Evolutionary conservation across 768 basidiomycete species (phyloP).

Genomic region (Tremella mesenterica): DNA sequence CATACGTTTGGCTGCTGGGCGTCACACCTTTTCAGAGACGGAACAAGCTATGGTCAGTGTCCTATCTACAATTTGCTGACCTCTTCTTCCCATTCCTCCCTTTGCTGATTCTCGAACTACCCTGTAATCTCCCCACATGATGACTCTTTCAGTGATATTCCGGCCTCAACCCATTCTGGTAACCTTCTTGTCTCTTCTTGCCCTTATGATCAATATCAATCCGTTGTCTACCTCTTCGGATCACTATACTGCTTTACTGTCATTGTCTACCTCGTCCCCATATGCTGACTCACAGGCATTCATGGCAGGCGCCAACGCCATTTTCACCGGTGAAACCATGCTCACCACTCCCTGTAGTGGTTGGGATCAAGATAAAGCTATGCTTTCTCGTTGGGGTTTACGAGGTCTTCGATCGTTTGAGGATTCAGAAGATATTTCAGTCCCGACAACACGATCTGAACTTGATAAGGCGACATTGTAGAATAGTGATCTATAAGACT

Average conservation of each 20-base stretch:
- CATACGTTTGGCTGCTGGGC: slow-evolving; percentile 87
- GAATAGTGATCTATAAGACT: not conserved
- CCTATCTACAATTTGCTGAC: not conserved
- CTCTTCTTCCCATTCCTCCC: not conserved
- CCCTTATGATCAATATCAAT: not conserved
- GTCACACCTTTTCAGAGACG: slow-evolving; percentile 76
- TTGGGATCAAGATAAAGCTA: slow-evolving; percentile 95
- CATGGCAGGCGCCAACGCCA: slow-evolving; percentile 95
- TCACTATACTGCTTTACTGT: not conserved
- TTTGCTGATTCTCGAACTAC: no score
- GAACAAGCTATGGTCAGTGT: slow-evolving; percentile 80
- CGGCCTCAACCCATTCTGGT: no score
- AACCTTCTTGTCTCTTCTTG: not conserved
- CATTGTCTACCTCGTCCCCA: no score
- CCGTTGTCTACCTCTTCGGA: not conserved
- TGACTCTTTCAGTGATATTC: no score
- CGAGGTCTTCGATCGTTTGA: slow-evolving; percentile 86
- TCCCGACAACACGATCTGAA: slow-evolving; percentile 5
- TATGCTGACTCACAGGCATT: slow-evolving; percentile 50
- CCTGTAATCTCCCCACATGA: no score
- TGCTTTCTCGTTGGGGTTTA: slow-evolving; percentile 89
- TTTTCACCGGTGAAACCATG: slow-evolving; percentile 98
- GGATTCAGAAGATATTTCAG: slow-evolving; percentile 47
- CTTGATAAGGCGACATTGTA: slow-evolving; percentile 1
- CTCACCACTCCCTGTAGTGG: slow-evolving; percentile 94